Evolutionary conservation across 1,139 yeast genomes (phyloP), one percentile per base, ranked within the genome.

Genomic region (Scheffersomyces lignicola): DNA sequence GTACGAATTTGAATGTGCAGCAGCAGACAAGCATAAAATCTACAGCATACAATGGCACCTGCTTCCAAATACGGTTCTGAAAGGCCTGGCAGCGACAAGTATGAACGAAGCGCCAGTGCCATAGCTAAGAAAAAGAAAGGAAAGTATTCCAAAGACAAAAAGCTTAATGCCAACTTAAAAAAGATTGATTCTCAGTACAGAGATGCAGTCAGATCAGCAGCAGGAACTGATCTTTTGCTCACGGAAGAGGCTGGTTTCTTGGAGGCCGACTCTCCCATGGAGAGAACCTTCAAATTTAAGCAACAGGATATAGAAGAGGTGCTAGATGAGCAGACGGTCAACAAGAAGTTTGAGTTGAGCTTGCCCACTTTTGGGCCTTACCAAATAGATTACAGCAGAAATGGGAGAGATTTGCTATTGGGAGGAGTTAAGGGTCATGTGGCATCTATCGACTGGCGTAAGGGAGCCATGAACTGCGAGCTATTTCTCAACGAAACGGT

Each of bases 371-470:
- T 82, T 55, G 98, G 98, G 0, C 97, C 98, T 1, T 94, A 94
- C 55, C 65, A 72, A 8, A 56, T 86, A 13, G 92, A 90, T 56
- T 92, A 83, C 57, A 76, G 92, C 3, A 71, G 94, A 56, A 88
- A 88, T 49, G 98, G 99, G 36, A 79, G 96, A 44, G 83, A 83
- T 45, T 60, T 94, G 36, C 70, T 94, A 33, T 66, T 94, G 22
- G 95, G 92, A 9, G 98, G 99, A 12, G 69, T 71, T 32, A 89
- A 88, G 55, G 99, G 99, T 3, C 98, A 94, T 66, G 80, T 94
- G 36, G 97, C 98, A 0, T 78, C 95, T 4, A 83, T 94, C 68
- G 97, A 94, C 62, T 94, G 98, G 97, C 79, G 95, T 56, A 79
- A 81, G 31, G 97, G 98, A 9, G 69, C 67, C 30, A 64, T 92